Base-by-base conservation (phyloP, 805 yeast species). In the Nakazawaea sp. region DNA sequence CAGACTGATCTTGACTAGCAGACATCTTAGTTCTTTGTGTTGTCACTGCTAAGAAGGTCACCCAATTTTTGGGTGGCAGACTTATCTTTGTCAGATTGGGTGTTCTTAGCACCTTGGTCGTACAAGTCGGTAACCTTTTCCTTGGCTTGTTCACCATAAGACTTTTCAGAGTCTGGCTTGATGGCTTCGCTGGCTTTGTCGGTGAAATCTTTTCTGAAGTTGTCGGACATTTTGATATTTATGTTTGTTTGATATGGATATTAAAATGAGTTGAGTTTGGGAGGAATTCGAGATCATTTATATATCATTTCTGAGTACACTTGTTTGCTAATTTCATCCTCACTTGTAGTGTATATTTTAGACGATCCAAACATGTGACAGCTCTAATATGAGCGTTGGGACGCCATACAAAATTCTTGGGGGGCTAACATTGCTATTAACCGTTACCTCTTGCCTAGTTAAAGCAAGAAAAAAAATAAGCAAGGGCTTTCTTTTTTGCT, bases 191-290 rank as follows among this genome's bases (percentile, higher is more conserved):
- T 35, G 52, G 69, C 61, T 64, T 81, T 80, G 56, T 77, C 78
- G 46, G 77, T 48, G 54, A 83, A 67, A 58, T 69, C 62, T 64
- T 83, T 84, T 78, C 92, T 81, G 48, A 79, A 81, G 44, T 68
- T 33, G 44, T 41, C 44, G 28, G 44, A 41, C 44, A 41, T 41
- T 41, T 27, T 41, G 11, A 18, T 11, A 21, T 21, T 21, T 21
- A 10, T 21, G n/a, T n/a, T n/a, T n/a, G n/a, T n/a, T n/a, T n/a
- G n/a, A n/a, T n/a, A n/a, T n/a, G n/a, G n/a, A n/a, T n/a, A n/a
- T n/a, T n/a, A 18, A 28, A 5, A 8, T 16, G 29, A 12, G 8
- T n/a, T n/a, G n/a, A n/a, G n/a, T n/a, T n/a, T n/a, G n/a, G n/a
- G n/a, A n/a, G n/a, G n/a, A n/a, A n/a, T n/a, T n/a, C n/a, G n/a